Percentiles rank a stretch among this genome's conserved stretches.
Conservation (phyloP, 73 alveolate species). For the Uronychia binucleata region DNA sequence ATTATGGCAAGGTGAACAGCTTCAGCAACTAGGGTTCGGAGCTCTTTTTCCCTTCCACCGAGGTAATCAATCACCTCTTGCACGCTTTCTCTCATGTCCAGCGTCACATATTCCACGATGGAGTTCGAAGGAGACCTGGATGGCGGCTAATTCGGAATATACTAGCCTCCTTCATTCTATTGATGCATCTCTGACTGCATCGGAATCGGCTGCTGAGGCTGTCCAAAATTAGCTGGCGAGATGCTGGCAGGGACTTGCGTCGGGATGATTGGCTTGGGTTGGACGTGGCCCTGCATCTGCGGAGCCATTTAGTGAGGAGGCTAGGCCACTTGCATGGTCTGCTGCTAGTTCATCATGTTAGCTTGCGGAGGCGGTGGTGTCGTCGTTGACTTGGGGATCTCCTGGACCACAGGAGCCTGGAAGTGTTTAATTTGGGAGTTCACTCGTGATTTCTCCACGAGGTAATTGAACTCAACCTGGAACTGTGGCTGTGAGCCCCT, state of each 20-base stretch:
- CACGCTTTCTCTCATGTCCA: constrained; percentile 36
- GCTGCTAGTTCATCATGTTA: neutral
- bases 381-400: neutral
- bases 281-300: too few species aligned
- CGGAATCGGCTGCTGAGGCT: neutral
- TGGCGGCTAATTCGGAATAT: too few species aligned
- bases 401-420: neutral
- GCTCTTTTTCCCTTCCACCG: constrained; percentile 27
- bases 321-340: neutral
- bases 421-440: neutral
- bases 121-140: neutral
- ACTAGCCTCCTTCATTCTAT: too few species aligned
- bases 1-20: constrained; percentile 87
- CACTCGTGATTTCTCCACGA: neutral
- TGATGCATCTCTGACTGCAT: too few species aligned
- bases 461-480: neutral
- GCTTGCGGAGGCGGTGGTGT: neutral
- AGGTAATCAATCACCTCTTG: constrained; percentile 27
- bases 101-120: constrained; percentile 38
- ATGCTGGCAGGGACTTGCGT: neutral
- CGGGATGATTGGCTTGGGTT: too few species aligned
- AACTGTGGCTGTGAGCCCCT: neutral
- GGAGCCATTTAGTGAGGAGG: neutral
- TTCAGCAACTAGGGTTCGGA: constrained; percentile 71
- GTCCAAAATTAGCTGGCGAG: neutral